Evolutionary conservation across 306 rosid genomes (phyloP), one percentile per base, ranked within the genome.

Genomic region (Pachyrhizus erosus): DNA sequence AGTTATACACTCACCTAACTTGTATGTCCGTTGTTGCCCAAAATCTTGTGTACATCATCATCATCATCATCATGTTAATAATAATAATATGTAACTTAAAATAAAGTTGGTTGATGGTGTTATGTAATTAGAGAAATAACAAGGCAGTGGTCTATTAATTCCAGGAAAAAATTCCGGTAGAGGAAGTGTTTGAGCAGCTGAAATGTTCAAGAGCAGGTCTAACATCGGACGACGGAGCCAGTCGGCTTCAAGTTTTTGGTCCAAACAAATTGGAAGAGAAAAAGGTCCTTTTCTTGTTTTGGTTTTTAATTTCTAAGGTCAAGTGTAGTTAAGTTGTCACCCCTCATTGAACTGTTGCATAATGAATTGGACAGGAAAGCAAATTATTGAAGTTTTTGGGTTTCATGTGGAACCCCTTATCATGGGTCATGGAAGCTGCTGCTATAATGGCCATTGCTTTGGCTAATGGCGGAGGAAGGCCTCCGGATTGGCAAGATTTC

Each of bases 371-470:
- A 79, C 90, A 94, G 94, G 99, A 96, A 72, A 93, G 97, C 97
- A 96, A 96, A 40, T 0, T 96, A 71, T 86, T 96, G 83, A 96
- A 96, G 85, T 96, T 96, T 79, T 67, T 96, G 88, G 99, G 99
- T 7, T 96, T 96, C 86, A 96, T 96, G 99, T 96, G 99, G 99
- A 96, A 96, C 76, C 99, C 99, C 6, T 82, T 96, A 15, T 96
- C 99, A 5, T 96, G 99, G 99, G 99, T 96, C 64, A 96, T 96
- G 99, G 99, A 96, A 93, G 98, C 97, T 82, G 99, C 99, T 84
- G 99, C 99, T 23, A 15, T 96, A 29, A 96, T 96, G 98, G 99
- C 99, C 45, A 93, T 96, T 75, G 99, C 82, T 87, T 80, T 96
- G 84, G 98, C 99, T 62, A 93, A 96, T 75, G 99, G 98, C 0